Evolutionary conservation across 495 filamentous ascomycete genomes (phyloP).

Genomic region (Penicillium herquei): DNA sequence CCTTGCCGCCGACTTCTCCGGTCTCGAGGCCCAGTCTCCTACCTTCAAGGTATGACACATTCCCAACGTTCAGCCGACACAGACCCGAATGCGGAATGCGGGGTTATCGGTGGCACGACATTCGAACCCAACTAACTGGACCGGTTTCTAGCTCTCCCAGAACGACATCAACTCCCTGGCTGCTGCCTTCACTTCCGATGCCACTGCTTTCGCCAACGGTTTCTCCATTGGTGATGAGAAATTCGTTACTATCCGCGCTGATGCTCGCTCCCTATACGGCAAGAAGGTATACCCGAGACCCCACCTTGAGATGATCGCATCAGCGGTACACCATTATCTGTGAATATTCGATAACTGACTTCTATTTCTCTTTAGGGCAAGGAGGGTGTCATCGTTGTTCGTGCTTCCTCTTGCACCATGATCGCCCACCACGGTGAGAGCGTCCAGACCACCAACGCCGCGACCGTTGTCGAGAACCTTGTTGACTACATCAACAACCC

Average conservation of each 20-base stretch:
- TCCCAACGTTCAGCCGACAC: constrained; percentile 2
- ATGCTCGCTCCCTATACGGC: constrained; percentile 77
- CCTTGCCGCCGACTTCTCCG: constrained; percentile 76
- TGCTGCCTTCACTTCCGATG: constrained; percentile 30
- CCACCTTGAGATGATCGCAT: not conserved
- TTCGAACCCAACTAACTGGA: not conserved
- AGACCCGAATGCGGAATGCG: constrained; percentile 2
- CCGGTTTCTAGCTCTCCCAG: constrained; percentile 32
- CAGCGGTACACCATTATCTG: not conserved
- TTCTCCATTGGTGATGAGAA: constrained; percentile 68
- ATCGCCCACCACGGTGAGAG: constrained; percentile 78
- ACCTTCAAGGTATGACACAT: constrained; percentile 62
- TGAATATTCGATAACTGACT: not conserved
- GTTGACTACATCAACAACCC: constrained; percentile 46
- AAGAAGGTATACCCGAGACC: constrained; percentile 62
- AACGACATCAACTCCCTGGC: constrained; percentile 38
- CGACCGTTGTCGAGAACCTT: constrained; percentile 39
- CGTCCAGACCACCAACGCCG: constrained; percentile 52
- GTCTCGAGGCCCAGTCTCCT: constrained; percentile 72
- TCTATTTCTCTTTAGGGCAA: constrained; percentile 59
- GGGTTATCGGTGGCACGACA: constrained; percentile 1
- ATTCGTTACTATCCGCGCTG: constrained; percentile 70
- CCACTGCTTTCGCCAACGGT: constrained; percentile 46
- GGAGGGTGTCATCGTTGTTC: constrained; percentile 74
- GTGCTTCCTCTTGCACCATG: constrained; percentile 82